Conservation (phyloP, 371 early-diverging fungal genomes). For the Neoconidiobolus thromboides region DNA sequence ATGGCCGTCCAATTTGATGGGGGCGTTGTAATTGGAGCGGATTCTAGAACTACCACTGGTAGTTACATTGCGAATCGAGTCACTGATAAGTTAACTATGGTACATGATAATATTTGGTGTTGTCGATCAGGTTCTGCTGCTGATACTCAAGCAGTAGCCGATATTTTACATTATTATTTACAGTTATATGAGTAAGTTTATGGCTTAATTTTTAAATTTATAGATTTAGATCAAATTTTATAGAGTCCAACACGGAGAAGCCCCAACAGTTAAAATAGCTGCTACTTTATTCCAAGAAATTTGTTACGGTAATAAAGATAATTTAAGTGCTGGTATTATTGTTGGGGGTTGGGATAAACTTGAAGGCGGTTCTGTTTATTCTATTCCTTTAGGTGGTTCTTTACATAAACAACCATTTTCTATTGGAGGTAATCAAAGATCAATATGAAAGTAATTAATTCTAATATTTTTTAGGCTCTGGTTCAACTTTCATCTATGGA, state of each 20-base stretch:
- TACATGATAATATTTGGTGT: constrained; percentile 93
- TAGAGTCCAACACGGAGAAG: constrained; percentile 67
- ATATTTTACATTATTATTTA: constrained; percentile 84
- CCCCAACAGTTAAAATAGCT: constrained; percentile 80
- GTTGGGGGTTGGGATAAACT: constrained; percentile 97
- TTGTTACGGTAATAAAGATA: constrained; percentile 88
- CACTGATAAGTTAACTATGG: constrained; percentile 96
- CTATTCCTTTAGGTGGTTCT: constrained; percentile 89
- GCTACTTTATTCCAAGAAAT: constrained; percentile 85
- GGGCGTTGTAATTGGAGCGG: constrained; percentile 98
- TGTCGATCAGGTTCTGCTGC: constrained; percentile 98
- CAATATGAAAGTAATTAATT: background rate
- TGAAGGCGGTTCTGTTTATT: constrained; percentile 83
- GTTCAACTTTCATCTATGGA: constrained; percentile 96
- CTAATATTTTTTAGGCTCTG: constrained; percentile 41
- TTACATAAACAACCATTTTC: constrained; percentile 85
- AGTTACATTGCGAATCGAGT: constrained; percentile 95
- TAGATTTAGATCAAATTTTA: background rate
- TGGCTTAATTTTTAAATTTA: background rate
- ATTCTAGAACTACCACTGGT: constrained; percentile 91
- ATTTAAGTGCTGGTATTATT: constrained; percentile 91
- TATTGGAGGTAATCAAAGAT: constrained; percentile 53
- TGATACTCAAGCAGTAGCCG: constrained; percentile 97
- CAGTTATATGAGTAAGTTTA: constrained; percentile 65
- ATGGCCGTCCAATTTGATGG: constrained; percentile 93